Base-by-base conservation (phyloP, 805 yeast genomes). In the Sporopachydermia lactativora region DNA sequence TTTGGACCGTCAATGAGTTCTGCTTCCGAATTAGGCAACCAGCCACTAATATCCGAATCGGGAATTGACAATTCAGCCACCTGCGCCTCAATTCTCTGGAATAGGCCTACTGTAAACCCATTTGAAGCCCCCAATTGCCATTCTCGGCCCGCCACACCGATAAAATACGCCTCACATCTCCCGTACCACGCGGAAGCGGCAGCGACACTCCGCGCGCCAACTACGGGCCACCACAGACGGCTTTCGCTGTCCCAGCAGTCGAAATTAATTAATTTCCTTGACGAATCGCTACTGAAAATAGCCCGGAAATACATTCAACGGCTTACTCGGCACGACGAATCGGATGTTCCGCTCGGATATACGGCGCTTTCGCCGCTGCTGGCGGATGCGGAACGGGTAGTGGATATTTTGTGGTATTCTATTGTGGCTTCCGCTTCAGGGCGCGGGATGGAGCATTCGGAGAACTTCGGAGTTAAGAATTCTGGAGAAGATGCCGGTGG, bases 351-450 rank as follows among this genome's bases (percentile, higher is more conserved):
- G 13, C 15, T 24, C 6, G 44, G 44, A 3, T 50, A 52, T n/a
- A 45, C 48, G 28, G 41, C 50, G 3, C 41, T 64, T 35, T 39
- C 47, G 1, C 58, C 64, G 3, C 53, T 77, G 4, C 44, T 72
- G 1, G 46, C 41, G 0, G 81, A 76, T 35, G 49, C 78, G 17
- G 61, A 63, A 34, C 55, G 60, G 4, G 53, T 80, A 2, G 49
- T 78, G 3, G 73, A 69, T 38, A 61, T 82, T 35, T 57, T 81
- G 4, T 77, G 84, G 83, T 69, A 67, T 42, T 75, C 85, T 1
- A 62, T 79, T 14, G 66, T 64, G 36, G 50, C 54, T 11, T 44
- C 50, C 0, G 51, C 63, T 8, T n/a, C n/a, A n/a, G n/a, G n/a
- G n/a, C n/a, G n/a, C n/a, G n/a, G n/a, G n/a, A n/a, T n/a, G n/a